These are phyloP conservation scores for Rubroboletus pulcherrimus DNA, from an alignment of 768 basidiomycete species.

Conservation along the genomic window DNA sequence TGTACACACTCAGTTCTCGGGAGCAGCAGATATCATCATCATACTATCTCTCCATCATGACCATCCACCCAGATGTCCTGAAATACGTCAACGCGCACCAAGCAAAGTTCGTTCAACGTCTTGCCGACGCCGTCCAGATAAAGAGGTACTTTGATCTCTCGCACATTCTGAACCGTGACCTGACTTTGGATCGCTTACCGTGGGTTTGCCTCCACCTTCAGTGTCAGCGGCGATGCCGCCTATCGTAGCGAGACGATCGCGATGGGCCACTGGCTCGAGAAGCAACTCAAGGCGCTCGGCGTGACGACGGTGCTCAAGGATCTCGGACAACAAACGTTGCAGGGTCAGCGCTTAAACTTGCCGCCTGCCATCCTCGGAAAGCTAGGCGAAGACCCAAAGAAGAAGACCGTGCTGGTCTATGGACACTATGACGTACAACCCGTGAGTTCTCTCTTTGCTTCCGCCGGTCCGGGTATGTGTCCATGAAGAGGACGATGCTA, in stretches of 20 bases:
- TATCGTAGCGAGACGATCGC: constrained; percentile 73
- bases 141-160: constrained; percentile 48
- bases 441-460: constrained; percentile 36
- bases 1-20: neutral
- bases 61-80: constrained; percentile 32
- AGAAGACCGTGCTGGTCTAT: constrained; percentile 92
- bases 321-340: constrained; percentile 72
- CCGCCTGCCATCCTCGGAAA: constrained; percentile 83
- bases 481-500: neutral
- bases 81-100: constrained; percentile 67
- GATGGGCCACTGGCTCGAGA: constrained; percentile 84
- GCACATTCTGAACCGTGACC: neutral
- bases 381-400: constrained; percentile 78
- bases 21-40: neutral
- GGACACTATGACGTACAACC: constrained; percentile 97
- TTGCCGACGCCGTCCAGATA: constrained; percentile 79
- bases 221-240: constrained; percentile 67
- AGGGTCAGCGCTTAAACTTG: constrained; percentile 67
- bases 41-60: constrained; percentile 25
- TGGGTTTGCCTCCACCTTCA: constrained; percentile 19
- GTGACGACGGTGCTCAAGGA: constrained; percentile 71
- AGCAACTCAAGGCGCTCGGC: constrained; percentile 70
- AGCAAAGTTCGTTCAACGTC: constrained; percentile 70
- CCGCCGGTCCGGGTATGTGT: neutral
- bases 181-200: neutral